Evolutionary conservation across 2,329 filamentous ascomycete genomes (phyloP), one percentile per base, ranked within the genome.

Genomic region (Apiospora arundinis): DNA sequence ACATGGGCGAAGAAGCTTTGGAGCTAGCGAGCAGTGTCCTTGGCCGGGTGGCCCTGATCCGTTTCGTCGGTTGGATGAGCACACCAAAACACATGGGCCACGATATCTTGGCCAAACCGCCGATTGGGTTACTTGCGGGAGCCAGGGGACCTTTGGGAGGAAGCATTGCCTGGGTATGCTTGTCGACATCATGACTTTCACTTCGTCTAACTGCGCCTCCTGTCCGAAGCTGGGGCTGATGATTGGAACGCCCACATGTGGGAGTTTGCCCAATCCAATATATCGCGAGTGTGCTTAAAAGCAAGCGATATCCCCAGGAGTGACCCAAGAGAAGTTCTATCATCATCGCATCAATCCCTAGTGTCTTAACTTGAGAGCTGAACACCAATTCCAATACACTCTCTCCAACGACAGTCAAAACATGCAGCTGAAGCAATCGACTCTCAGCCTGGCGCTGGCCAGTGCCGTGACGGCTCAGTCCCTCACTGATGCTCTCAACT

Each of bases 371-470:
- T 40, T 40, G 32, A 63, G 32, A 63, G 32, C 32, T 40, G 14
- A 4, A 28, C 49, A 60, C 7, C 28, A 60, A 37, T 7, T 11
- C 28, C 11, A 32, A 40, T 6, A 37, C 8, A 9, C 18, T 40
- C 23, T 28, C 56, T 40, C 18, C 32, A 14, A n/a, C 40, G 32
- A 40, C 18, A n/a, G 7, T 48, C 25, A 4, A 7, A 63, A 32
- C 8, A 73, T 73, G 72, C 72, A 73, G 44, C 48, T 71, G 42
- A 70, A 70, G 63, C 46, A 52, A 65, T 7, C 23, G 32, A 40
- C 32, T 6, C 28, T 73, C 2, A 32, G 48, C 25, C 45, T 73
- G 70, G 72, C 72, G 16, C 37, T 73, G 49, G 65, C 70, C 66
- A 69, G 72, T 28, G 5, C 45, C 32, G 52, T 49, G 18, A 7